These are phyloP conservation scores for Pythium rhizo-oryzae DNA, from an alignment of 352 stramenopile genomes.

Conservation along the genomic window DNA sequence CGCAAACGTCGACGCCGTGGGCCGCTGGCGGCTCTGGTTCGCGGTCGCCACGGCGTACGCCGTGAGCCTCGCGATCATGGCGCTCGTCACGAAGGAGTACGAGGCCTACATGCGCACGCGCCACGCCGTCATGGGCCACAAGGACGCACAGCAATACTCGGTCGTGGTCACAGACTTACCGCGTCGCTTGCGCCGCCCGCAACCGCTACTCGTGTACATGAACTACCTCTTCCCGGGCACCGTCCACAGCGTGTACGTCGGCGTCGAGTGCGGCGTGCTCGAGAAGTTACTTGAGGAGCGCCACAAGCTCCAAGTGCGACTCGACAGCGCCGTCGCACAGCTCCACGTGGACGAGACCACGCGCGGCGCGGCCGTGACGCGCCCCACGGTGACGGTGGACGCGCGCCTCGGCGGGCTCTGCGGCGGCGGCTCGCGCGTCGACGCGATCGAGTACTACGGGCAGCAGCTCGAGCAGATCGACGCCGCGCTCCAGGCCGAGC, in stretches of 20 bases:
- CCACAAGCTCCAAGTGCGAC: slow-evolving; percentile 45
- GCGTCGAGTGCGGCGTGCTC: slow-evolving; percentile 62
- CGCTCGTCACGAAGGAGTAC: slow-evolving; percentile 58
- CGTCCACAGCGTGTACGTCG: slow-evolving; percentile 72
- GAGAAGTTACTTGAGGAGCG: slow-evolving; percentile 62
- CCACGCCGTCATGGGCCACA: slow-evolving; percentile 63
- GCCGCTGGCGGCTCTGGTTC: slow-evolving; percentile 67
- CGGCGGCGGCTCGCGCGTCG: slow-evolving; percentile 45
- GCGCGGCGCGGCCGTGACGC: slow-evolving; percentile 31
- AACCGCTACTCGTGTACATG: slow-evolving; percentile 70
- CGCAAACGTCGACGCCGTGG: slow-evolving; percentile 53
- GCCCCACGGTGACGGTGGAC: slow-evolving; percentile 42
- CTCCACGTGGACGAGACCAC: slow-evolving; percentile 35
- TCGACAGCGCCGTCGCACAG: slow-evolving; percentile 55
- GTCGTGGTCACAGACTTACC: slow-evolving; percentile 74
- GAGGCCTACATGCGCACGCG: slow-evolving; percentile 59
- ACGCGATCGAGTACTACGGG: slow-evolving; percentile 65
- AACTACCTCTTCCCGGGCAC: slow-evolving; percentile 64
- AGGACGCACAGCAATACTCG: slow-evolving; percentile 70
- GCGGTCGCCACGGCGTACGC: slow-evolving; percentile 54
- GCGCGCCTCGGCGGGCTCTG: slow-evolving; percentile 53
- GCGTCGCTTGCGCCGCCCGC: slow-evolving; percentile 44
- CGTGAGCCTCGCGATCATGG: slow-evolving; percentile 61
- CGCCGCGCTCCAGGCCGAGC: slow-evolving; percentile 45
- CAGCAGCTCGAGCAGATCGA: slow-evolving; percentile 55